Percentiles rank a stretch among this genome's conserved stretches.
Evolutionary conservation across 192 early-diverging fungal species (phyloP).

Genomic region (Dimargaris cristalligena): DNA sequence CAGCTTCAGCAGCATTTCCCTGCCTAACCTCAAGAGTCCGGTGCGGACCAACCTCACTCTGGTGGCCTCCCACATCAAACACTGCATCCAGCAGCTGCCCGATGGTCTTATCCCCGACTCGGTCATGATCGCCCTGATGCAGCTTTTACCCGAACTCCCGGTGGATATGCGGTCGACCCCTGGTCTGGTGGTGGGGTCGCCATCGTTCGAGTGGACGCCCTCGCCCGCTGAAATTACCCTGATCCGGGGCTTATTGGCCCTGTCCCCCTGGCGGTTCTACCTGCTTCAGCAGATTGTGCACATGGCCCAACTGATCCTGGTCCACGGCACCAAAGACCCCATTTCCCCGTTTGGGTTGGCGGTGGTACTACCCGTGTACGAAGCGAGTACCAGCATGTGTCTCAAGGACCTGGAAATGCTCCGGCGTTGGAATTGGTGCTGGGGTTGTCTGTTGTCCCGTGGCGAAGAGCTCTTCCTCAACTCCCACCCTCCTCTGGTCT

Average conservation of each 20-base stretch:
- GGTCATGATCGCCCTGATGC: conserved; percentile 1
- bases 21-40: not conserved
- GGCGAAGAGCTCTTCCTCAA: conserved; percentile 4
- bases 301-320: not conserved
- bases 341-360: conserved; percentile 6
- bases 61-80: conserved; percentile 9
- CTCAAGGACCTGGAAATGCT: not conserved
- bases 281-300: conserved; percentile 2
- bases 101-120: conserved; percentile 10
- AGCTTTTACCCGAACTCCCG: not conserved
- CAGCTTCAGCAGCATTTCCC: not conserved
- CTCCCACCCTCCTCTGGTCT: not conserved
- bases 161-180: not conserved
- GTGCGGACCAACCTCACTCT: conserved; percentile 1
- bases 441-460: conserved; percentile 8
- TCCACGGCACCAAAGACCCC: conserved; percentile 4
- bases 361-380: conserved; percentile 6
- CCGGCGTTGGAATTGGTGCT: conserved; percentile 9
- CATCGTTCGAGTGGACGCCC: not conserved
- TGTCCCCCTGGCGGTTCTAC: conserved; percentile 9
- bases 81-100: conserved; percentile 10
- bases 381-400: conserved; percentile 3
- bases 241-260: conserved; percentile 5
- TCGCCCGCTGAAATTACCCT: not conserved
- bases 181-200: not conserved